Conservation (phyloP, 2,329 filamentous ascomycete genomes). For the Aspergillus unguis region DNA sequence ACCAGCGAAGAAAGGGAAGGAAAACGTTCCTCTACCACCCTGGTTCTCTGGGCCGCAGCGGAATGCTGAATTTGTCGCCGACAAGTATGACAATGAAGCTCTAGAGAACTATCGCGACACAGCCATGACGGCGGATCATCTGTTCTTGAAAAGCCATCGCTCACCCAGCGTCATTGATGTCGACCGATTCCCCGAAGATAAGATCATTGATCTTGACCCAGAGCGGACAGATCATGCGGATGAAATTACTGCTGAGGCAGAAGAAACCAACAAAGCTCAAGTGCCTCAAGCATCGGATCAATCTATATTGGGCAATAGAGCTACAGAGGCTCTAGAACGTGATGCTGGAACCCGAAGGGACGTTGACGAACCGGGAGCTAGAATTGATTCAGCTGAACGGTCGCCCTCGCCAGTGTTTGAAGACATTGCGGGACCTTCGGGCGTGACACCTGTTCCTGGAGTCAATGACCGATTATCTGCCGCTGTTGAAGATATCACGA, state of each 20-base stretch:
- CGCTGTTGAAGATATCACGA: too few relatives aligned
- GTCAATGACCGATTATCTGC: too few relatives aligned
- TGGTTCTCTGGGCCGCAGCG: conserved; percentile 44
- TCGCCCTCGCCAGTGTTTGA: too few relatives aligned
- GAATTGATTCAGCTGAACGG: too few relatives aligned
- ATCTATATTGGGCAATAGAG: background rate
- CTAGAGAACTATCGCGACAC: conserved; percentile 23
- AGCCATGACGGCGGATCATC: conserved; percentile 21
- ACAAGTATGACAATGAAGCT: conserved; percentile 24
- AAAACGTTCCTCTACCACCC: conserved; percentile 39
- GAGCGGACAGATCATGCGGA: conserved; percentile 15
- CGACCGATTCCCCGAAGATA: conserved; percentile 30
- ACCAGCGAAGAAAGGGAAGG: conserved; percentile 27
- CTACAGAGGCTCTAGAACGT: conserved; percentile 6
- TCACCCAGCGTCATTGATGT: conserved; percentile 41
- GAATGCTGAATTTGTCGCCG: conserved; percentile 29
- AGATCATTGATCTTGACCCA: conserved; percentile 32
- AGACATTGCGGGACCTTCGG: too few relatives aligned
- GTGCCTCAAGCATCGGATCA: background rate
- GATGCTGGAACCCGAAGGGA: conserved; percentile 20
- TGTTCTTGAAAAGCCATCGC: conserved; percentile 30
- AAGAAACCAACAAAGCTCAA: background rate
- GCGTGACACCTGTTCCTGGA: too few relatives aligned
- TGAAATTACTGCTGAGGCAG: background rate
- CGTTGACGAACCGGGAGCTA: conserved; percentile 12